These are phyloP conservation scores for Pichia cactophila DNA, from an alignment of 1,139 yeast genomes.

Conservation along the genomic window DNA sequence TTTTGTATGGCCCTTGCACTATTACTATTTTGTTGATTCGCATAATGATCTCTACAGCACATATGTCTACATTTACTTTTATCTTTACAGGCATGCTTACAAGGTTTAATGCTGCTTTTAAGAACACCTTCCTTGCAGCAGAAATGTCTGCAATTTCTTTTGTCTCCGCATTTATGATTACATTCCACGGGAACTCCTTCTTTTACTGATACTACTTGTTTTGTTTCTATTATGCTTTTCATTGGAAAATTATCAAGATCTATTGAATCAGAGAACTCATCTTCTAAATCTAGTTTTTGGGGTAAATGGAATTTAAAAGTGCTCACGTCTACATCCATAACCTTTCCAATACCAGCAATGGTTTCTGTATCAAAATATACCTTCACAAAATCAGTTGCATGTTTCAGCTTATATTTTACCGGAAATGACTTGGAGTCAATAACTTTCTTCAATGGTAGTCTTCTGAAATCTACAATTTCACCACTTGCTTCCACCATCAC, in stretches of 20 bases:
- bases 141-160: slow-evolving; percentile 33
- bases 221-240: too few species aligned
- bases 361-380: slow-evolving; percentile 32
- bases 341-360: slow-evolving; percentile 30
- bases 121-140: slow-evolving; percentile 39
- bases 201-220: neutral
- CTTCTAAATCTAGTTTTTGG: neutral
- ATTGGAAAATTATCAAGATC: neutral
- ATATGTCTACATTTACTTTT: slow-evolving; percentile 35
- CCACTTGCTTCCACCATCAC: slow-evolving; percentile 29
- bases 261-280: neutral
- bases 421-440: slow-evolving; percentile 25
- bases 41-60: slow-evolving; percentile 32
- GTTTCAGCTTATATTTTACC: slow-evolving; percentile 20
- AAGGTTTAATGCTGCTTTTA: slow-evolving; percentile 18
- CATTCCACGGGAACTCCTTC: slow-evolving; percentile 30
- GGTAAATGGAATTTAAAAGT: neutral
- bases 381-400: slow-evolving; percentile 20
- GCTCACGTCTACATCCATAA: slow-evolving; percentile 1
- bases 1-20: slow-evolving; percentile 8
- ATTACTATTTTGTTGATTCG: neutral
- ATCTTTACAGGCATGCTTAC: slow-evolving; percentile 36
- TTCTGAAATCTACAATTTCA: slow-evolving; percentile 33
- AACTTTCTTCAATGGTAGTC: slow-evolving; percentile 29
- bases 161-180: slow-evolving; percentile 33